Conservation (phyloP, 306 rosid genomes). For the Prunus mume region DNA sequence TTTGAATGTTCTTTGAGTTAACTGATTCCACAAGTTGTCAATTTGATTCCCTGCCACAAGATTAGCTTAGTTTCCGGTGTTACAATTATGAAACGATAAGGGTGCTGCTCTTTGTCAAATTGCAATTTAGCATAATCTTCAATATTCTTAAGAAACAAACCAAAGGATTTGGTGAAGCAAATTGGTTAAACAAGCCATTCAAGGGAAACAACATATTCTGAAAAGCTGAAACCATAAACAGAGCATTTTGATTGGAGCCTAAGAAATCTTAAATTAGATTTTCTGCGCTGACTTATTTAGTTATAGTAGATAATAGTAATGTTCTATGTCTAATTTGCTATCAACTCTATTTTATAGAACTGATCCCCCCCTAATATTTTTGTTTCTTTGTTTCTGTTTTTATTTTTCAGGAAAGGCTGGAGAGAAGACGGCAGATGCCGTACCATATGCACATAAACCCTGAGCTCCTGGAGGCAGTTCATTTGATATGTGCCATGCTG, state of each 20-base stretch:
- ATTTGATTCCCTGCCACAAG: too few species aligned
- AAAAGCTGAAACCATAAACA: too few species aligned
- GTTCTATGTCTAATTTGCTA: too few species aligned
- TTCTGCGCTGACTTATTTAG: too few species aligned
- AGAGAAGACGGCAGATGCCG: slow-evolving; percentile 96
- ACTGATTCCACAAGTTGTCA: too few species aligned
- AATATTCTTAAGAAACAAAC: neutral
- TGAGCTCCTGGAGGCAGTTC: slow-evolving; percentile 86
- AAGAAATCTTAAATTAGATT: neutral
- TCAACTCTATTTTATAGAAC: neutral
- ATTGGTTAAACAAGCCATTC: neutral
- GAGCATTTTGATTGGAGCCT: too few species aligned
- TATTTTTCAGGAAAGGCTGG: slow-evolving; percentile 70
- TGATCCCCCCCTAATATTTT: neutral
- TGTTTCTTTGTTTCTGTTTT: neutral
- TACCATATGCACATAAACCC: slow-evolving; percentile 97
- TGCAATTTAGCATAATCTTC: neutral
- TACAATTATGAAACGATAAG: too few species aligned
- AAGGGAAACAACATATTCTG: neutral
- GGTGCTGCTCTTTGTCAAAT: neutral
- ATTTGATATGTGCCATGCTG: slow-evolving; percentile 85
- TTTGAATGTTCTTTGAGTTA: too few species aligned
- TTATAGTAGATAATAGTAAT: too few species aligned
- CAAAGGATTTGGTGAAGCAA: neutral
- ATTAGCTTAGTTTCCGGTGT: too few species aligned